phyloP scores from a whole-genome alignment of 345 rosid species.

The Eucalyptus erythrocorys region DNA sequence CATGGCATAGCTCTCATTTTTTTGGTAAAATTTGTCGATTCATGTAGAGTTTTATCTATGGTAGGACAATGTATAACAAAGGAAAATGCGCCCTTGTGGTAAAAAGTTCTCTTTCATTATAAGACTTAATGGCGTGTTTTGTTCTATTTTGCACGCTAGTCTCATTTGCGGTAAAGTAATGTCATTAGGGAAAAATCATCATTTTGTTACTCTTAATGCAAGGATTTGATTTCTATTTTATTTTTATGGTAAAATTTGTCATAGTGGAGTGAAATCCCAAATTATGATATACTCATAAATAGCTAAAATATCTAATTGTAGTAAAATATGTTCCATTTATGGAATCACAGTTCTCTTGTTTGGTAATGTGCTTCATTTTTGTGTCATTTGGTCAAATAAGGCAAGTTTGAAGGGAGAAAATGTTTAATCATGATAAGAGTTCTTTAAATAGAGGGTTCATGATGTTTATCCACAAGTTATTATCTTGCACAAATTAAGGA shows the following conservation, averaged over 20 bases:
- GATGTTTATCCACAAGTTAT: neutral
- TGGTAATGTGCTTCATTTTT: neutral
- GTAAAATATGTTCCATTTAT: neutral
- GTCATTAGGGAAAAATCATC: neutral
- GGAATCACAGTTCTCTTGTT: neutral
- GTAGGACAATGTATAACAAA: rapidly evolving
- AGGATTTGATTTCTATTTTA: neutral
- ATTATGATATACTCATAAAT: neutral
- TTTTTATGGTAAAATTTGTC: neutral
- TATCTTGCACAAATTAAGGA: neutral
- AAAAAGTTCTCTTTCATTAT: neutral
- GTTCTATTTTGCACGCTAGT: neutral
- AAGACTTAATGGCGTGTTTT: neutral
- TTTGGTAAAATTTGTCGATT: neutral
- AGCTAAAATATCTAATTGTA: neutral
- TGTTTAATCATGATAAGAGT: neutral
- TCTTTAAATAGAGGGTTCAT: neutral
- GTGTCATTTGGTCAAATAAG: neutral
- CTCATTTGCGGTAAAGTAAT: neutral
- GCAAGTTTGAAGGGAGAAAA: neutral
- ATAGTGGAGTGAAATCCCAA: neutral
- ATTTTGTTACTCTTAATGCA: neutral
- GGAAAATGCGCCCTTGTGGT: neutral
- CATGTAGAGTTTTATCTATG: neutral
- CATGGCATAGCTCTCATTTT: neutral